phyloP scores from a whole-genome alignment of 1,284 basidiomycete genomes.

The Tilletia setariae region DNA sequence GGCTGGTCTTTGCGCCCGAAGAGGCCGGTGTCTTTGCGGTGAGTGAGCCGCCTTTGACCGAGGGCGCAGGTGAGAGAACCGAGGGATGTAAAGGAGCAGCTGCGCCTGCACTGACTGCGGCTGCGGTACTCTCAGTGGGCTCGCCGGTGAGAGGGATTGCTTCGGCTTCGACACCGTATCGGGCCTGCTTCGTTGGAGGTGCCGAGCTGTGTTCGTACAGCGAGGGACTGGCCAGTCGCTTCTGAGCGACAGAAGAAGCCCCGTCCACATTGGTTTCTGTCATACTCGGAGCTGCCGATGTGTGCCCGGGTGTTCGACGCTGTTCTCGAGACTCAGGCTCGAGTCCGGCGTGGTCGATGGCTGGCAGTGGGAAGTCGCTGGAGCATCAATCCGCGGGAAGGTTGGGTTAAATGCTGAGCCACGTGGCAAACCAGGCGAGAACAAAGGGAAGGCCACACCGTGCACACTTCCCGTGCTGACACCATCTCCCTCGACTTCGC shows the following conservation, averaged over 20 bases:
- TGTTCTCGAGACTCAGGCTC: not conserved
- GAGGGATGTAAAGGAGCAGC: slow-evolving; percentile 2
- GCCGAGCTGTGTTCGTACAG: no score
- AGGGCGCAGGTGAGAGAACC: not conserved
- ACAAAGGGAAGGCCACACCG: no score
- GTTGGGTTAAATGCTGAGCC: no score
- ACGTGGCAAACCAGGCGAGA: no score
- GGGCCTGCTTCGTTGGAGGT: not conserved
- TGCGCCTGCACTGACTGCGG: not conserved
- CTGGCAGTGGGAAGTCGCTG: no score
- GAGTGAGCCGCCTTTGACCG: not conserved
- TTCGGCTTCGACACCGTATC: not conserved
- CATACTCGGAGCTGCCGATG: not conserved
- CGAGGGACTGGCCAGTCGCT: slow-evolving; percentile 1
- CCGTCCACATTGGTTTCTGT: not conserved
- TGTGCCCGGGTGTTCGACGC: not conserved
- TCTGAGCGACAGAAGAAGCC: not conserved
- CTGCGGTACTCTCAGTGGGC: not conserved
- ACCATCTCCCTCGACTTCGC: no score
- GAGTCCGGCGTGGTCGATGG: no score
- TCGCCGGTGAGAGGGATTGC: not conserved
- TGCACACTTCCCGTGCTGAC: no score
- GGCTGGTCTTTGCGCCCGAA: not conserved
- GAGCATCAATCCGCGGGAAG: no score
- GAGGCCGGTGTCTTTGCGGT: not conserved